Evolutionary conservation across 306 rosid species (phyloP).

Genomic region (Quercus dentata): DNA sequence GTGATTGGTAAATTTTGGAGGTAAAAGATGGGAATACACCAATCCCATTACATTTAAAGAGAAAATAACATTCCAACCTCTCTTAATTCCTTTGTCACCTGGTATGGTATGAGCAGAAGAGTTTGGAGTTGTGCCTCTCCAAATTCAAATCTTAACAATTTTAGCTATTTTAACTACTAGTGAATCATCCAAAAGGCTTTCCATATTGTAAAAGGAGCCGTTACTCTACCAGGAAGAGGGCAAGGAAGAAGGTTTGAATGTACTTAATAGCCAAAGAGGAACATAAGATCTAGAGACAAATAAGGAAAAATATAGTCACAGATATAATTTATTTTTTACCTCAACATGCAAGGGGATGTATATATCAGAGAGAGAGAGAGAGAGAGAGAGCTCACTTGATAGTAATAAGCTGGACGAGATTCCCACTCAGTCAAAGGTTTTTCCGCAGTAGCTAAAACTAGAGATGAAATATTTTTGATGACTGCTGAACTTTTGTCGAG

Average conservation of each 20-base stretch:
- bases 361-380: too few species aligned
- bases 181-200: not conserved
- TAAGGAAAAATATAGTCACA: too few species aligned
- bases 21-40: not conserved
- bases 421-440: slow-evolving; percentile 85
- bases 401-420: slow-evolving; percentile 75
- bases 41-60: not conserved
- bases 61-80: not conserved
- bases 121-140: not conserved
- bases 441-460: slow-evolving; percentile 41
- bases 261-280: too few species aligned
- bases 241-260: too few species aligned
- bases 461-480: slow-evolving; percentile 48
- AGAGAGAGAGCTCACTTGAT: slow-evolving; percentile 47
- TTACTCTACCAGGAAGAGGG: too few species aligned
- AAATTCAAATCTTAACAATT: not conserved
- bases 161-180: not conserved
- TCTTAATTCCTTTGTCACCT: not conserved
- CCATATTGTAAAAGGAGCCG: not conserved
- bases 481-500: slow-evolving; percentile 71
- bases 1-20: not conserved
- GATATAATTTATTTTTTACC: too few species aligned
- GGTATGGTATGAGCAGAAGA: not conserved
- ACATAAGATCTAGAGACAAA: too few species aligned
- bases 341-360: too few species aligned